phyloP scores from a whole-genome alignment of 2,329 filamentous ascomycete species.

The Macrophomina phaseolina region DNA sequence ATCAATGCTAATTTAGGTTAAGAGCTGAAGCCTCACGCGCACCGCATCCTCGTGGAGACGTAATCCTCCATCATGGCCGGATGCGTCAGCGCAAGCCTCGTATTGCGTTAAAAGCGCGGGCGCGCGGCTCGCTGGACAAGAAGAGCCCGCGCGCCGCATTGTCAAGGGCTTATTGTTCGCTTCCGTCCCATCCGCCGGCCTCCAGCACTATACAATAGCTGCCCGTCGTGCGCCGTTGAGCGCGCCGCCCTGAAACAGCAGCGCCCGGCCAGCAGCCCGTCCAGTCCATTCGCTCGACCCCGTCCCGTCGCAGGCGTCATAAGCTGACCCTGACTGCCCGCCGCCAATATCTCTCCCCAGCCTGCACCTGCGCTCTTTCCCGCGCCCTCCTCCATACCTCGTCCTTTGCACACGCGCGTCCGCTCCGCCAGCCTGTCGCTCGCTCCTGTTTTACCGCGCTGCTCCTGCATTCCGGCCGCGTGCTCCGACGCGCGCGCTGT shows the following conservation, averaged over 20 bases:
- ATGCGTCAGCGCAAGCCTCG: conserved; percentile 25
- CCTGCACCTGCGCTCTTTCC: not conserved
- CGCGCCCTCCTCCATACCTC: conserved; percentile 15
- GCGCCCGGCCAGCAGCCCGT: conserved; percentile 16
- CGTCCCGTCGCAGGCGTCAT: conserved; percentile 15
- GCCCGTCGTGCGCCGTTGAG: conserved; percentile 7
- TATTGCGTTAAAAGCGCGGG: conserved; percentile 16
- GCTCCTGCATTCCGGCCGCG: not conserved
- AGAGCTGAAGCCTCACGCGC: conserved; percentile 23
- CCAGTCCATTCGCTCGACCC: not conserved
- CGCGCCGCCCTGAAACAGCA: conserved; percentile 21
- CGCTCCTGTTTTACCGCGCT: not conserved
- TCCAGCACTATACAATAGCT: not conserved
- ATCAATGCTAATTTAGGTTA: conserved; percentile 10
- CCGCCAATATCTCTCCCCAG: not conserved
- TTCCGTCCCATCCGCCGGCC: conserved; percentile 13
- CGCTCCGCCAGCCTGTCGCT: conserved; percentile 4
- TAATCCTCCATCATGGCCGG: conserved; percentile 26
- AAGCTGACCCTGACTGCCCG: conserved; percentile 18
- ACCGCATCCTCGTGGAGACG: conserved; percentile 25
- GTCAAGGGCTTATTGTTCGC: conserved; percentile 10
- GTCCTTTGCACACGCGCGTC: not conserved
- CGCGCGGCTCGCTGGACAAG: conserved; percentile 9
- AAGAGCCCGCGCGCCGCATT: conserved; percentile 11
- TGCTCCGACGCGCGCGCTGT: conserved; percentile 18